Evolutionary conservation across 352 stramenopile genomes (phyloP), one percentile per base, ranked within the genome.

Genomic region (Thalassiosira sp.): DNA sequence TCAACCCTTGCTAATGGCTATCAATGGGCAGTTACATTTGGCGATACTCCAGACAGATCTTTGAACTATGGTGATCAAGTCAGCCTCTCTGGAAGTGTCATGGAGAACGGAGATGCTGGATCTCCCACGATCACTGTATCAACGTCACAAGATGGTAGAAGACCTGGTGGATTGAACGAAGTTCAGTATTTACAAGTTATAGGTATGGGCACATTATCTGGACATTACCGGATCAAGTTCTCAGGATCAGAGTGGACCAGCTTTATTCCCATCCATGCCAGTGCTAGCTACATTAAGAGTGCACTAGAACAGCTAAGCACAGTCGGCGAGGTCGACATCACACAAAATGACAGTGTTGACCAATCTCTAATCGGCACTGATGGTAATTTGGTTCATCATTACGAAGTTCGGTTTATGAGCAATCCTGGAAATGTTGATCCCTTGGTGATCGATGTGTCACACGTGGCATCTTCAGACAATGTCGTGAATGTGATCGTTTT

Each of bases 371-470:
- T 96, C 5, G 75, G 79, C 18, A 94, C 91, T 61, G 90, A 85
- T 31, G 92, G 95, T 51, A 31, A 75, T 72, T 48, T 81, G 33
- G 65, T 86, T 51, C 95, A 96, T 60, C 84, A 92, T 37, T 98
- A 94, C 89, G 92, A 90, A 54, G 86, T 98, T 62, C 95, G 91
- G 15, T 98, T 97, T 76, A 72, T 88, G 2, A 80, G 91, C 1
- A 96, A 97, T 57, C 91, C 90, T 25, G 95, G 94, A 8, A 95
- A 92, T 66, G 95, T 96, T 56, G 93, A 93, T 2, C 72, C 94
- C 24, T 52, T 90, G 8, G 56, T 85, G 31, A 46, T 86, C 8
- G 84, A 90, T 65, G 42, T 51, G 18, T 42, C 65, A 5, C 75
- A 83, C 58, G 20, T 87, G 18, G 54, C 33, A 51, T 79, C 67